Evolutionary conservation across 768 basidiomycete genomes (phyloP).

Genomic region (Suillus weaverae): DNA sequence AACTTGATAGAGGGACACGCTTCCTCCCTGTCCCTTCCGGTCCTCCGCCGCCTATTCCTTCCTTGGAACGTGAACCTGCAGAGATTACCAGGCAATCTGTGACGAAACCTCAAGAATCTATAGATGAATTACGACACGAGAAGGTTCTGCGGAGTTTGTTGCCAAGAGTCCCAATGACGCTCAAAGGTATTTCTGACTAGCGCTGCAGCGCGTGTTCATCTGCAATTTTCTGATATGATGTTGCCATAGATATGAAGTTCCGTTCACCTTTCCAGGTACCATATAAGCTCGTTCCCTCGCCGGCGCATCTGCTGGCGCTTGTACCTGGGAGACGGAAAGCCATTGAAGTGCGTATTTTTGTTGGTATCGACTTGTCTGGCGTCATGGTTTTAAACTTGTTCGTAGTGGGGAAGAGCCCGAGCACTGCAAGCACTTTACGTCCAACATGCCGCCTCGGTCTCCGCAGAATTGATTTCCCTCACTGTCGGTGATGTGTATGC

Average conservation of each 20-base stretch:
- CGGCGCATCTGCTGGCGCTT: constrained; percentile 36
- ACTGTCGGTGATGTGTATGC: constrained; percentile 44
- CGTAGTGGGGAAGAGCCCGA: constrained; percentile 48
- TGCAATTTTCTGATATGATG: constrained; percentile 2
- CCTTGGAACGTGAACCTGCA: constrained; percentile 26
- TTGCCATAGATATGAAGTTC: constrained; percentile 36
- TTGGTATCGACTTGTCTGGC: neutral
- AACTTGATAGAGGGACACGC: constrained; percentile 44
- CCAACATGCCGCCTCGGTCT: constrained; percentile 22
- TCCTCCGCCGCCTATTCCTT: constrained; percentile 23
- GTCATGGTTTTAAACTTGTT: constrained; percentile 4
- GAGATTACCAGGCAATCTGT: constrained; percentile 6
- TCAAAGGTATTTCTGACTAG: constrained; percentile 34
- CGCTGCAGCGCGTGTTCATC: neutral
- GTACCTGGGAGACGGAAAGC: constrained; percentile 47
- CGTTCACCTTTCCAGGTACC: constrained; percentile 31
- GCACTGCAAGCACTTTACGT: constrained; percentile 40
- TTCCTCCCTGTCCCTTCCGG: constrained; percentile 33
- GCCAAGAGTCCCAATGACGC: constrained; percentile 44
- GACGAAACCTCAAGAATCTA: neutral
- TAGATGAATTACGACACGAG: constrained; percentile 26
- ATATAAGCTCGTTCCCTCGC: constrained; percentile 39
- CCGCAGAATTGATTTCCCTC: constrained; percentile 24
- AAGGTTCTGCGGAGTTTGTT: constrained; percentile 36
- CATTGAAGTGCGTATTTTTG: constrained; percentile 39